Percentiles rank a stretch among this genome's conserved stretches.
Evolutionary conservation across 1,284 basidiomycete species (phyloP).

Genomic region (Malassezia brasiliensis): DNA sequence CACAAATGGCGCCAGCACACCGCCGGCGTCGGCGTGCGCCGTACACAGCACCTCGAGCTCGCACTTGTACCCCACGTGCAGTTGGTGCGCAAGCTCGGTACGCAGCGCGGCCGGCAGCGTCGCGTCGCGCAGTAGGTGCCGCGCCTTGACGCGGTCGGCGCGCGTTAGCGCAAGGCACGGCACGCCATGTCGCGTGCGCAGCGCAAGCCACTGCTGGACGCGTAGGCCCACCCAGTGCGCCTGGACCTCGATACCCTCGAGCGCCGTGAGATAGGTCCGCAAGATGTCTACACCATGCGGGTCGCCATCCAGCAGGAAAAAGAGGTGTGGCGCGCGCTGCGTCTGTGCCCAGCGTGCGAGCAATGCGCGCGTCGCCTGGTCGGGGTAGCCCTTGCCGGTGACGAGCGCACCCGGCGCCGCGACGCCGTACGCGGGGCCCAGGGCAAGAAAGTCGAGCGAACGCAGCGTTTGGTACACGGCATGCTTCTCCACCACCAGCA

Average conservation of each 20-base stretch:
- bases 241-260: not conserved
- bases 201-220: not conserved
- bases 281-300: constrained; percentile 34
- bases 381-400: constrained; percentile 35
- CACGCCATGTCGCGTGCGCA: not conserved
- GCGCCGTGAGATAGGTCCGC: constrained; percentile 2
- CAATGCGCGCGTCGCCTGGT: constrained; percentile 22
- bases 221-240: constrained; percentile 11
- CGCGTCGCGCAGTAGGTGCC: constrained; percentile 11
- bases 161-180: not conserved
- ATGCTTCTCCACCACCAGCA: constrained; percentile 41
- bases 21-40: not conserved
- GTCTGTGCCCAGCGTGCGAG: constrained; percentile 7
- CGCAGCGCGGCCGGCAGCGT: not conserved
- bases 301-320: constrained; percentile 19
- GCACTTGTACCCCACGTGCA: constrained; percentile 27
- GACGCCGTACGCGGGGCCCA: not conserved
- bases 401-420: not conserved
- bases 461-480: constrained; percentile 25
- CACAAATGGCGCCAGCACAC: constrained; percentile 3
- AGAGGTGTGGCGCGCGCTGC: not conserved
- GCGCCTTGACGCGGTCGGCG: constrained; percentile 21
- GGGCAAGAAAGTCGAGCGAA: constrained; percentile 3
- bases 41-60: constrained; percentile 29
- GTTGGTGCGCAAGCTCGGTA: constrained; percentile 18